Evolutionary conservation across 2,329 filamentous ascomycete genomes (phyloP).

Genomic region (Colletotrichum acutatum): DNA sequence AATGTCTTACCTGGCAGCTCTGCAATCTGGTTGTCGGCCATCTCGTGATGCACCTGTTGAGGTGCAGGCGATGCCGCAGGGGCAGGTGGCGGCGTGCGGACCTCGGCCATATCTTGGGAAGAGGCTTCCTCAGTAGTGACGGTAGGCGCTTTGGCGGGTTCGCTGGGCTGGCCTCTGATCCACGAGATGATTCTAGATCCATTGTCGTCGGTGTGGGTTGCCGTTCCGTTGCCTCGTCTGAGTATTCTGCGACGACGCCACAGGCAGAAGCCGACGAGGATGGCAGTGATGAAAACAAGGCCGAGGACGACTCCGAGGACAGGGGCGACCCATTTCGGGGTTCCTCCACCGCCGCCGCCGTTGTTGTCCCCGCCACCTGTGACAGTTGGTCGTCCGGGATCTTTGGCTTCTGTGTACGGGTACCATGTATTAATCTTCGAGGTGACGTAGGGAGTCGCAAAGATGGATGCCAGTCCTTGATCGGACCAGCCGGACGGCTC

Average conservation of each 20-base stretch:
- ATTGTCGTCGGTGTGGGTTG: constrained; percentile 57
- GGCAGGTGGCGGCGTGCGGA: constrained; percentile 27
- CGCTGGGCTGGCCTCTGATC: constrained; percentile 58
- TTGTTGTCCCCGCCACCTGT: constrained; percentile 16
- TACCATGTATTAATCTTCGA: constrained; percentile 69
- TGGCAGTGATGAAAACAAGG: constrained; percentile 63
- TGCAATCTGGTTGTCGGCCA: constrained; percentile 55
- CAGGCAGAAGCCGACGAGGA: constrained; percentile 63
- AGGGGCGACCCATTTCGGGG: constrained; percentile 69
- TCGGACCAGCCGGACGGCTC: constrained; percentile 66
- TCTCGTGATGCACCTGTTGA: constrained; percentile 45
- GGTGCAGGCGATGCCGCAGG: constrained; percentile 36
- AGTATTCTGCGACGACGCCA: constrained; percentile 61
- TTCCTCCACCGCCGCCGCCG: constrained; percentile 43
- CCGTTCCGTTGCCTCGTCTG: constrained; percentile 48
- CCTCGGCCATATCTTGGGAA: constrained; percentile 53
- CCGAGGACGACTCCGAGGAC: constrained; percentile 72
- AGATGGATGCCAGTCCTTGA: constrained; percentile 61
- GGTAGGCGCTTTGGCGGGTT: constrained; percentile 55
- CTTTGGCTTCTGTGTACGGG: constrained; percentile 61
- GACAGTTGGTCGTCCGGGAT: constrained; percentile 40
- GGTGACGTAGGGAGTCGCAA: constrained; percentile 64
- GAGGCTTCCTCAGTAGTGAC: constrained; percentile 57
- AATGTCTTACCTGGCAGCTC: constrained; percentile 58
- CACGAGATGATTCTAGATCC: constrained; percentile 62